Evolutionary conservation across 2,329 filamentous ascomycete species (phyloP), one percentile per base, ranked within the genome.

Genomic region (Ustulina deusta): DNA sequence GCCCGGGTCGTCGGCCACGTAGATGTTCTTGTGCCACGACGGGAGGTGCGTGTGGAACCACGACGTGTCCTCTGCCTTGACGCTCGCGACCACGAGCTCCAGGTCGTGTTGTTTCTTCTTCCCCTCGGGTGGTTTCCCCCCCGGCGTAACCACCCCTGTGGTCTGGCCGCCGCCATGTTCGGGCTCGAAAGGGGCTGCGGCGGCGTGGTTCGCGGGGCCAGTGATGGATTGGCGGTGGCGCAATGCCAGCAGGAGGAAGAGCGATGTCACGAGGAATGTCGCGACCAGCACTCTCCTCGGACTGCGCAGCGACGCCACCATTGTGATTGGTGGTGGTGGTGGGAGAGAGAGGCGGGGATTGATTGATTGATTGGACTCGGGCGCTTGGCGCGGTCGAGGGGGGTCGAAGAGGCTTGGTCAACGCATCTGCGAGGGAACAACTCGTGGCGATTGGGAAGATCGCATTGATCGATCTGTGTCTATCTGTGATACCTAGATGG

Each of bases 11-110:
- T 89, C 82, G 59, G 85, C 85, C 29, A 87, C 81, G 74, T 89
- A 89, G 65, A 88, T 81, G 66, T 81, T 86, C 74, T 84, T 83
- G 66, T 82, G 79, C 85, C 85, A 87, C 54, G 79, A 77, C 22
- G 78, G 77, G 2, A 84, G 76, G 69, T 81, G 78, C 48, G 78
- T 73, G 59, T 79, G 69, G 9, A 84, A 74, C 83, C 83, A 85
- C 17, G 79, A 72, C 1, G 76, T 76, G 63, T 80, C 73, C 57
- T 80, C 78, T 1, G 61, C 55, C 49, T 71, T 72, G 13, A 75
- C 70, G 67, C 75, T 78, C 2, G 78, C 78, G 3, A 80, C 76
- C 7, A 80, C 76, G 59, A 80, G 68, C 34, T 77, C 75, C 7
- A 76, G 69, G 48, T 76, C 68, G 68, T 22, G 55, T 22, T 68